A percentile compares a stretch with the other conserved stretches of the same genome.
These are phyloP conservation scores for Candida ulmi DNA, from an alignment of 805 yeast genomes.

Conservation along the genomic window DNA sequence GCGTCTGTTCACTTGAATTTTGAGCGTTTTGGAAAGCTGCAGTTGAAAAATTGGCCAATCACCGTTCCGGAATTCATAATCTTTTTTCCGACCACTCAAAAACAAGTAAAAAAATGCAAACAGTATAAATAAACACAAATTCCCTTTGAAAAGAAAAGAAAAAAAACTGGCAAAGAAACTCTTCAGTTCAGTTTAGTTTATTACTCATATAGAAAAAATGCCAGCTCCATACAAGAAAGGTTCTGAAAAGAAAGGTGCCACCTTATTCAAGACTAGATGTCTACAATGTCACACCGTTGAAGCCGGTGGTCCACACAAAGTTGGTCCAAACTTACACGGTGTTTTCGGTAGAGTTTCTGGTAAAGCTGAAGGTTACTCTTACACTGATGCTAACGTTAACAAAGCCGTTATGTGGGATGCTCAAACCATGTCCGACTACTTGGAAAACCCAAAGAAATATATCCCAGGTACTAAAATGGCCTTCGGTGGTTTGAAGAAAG, in stretches of 20 bases:
- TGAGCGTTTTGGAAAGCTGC: too few relatives aligned
- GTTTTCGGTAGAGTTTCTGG: conserved; percentile 91
- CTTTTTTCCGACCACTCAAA: conserved; percentile 20
- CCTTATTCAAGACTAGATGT: conserved; percentile 97
- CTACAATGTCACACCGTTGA: conserved; percentile 98
- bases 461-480: conserved; percentile 99
- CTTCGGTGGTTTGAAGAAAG: conserved; percentile 98
- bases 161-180: conserved; percentile 12
- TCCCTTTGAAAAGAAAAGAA: conserved; percentile 2
- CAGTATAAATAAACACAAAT: conserved; percentile 1
- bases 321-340: conserved; percentile 98
- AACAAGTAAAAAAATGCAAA: background rate
- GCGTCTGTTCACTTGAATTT: too few relatives aligned
- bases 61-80: conserved; percentile 20
- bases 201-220: conserved; percentile 9
- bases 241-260: conserved; percentile 92
- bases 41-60: conserved; percentile 18
- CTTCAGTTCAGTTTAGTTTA: background rate
- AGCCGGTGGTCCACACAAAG: conserved; percentile 95
- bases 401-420: conserved; percentile 87
- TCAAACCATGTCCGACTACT: conserved; percentile 88
- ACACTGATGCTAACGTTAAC: conserved; percentile 97
- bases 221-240: conserved; percentile 38
- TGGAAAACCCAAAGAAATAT: conserved; percentile 99
- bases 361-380: conserved; percentile 86